Percentiles rank a stretch among this genome's conserved stretches.
phyloP scores from a whole-genome alignment of 2,329 filamentous ascomycete genomes.

The Trichoderma koningii region DNA sequence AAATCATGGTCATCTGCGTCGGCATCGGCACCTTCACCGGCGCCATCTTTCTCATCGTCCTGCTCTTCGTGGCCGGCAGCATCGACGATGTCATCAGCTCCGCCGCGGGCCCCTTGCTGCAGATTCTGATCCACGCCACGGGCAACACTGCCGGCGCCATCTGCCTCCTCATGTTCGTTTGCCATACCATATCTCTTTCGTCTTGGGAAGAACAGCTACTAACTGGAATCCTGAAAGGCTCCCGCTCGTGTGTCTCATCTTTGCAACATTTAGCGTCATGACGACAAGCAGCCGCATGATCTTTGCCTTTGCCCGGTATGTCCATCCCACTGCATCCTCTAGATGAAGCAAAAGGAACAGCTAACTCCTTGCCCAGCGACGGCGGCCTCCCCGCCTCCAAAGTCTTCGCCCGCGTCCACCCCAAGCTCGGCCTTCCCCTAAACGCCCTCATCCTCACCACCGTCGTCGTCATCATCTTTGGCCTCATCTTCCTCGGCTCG shows the following conservation, averaged over 20 bases:
- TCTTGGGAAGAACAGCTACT: not conserved
- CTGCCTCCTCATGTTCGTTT: constrained; percentile 61
- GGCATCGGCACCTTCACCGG: constrained; percentile 64
- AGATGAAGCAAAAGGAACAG: too few species aligned
- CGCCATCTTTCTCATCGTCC: constrained; percentile 61
- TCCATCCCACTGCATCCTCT: not conserved
- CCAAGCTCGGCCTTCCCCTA: constrained; percentile 62
- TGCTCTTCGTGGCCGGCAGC: constrained; percentile 65
- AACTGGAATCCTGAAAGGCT: constrained; percentile 36
- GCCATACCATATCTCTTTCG: not conserved
- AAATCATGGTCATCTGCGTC: constrained; percentile 57
- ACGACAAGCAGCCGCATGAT: constrained; percentile 67
- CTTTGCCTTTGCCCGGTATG: constrained; percentile 59
- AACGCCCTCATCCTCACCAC: constrained; percentile 66
- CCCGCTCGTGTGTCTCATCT: constrained; percentile 63
- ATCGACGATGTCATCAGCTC: constrained; percentile 58
- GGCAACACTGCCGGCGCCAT: constrained; percentile 61
- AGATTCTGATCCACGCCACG: constrained; percentile 66
- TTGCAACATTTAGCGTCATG: constrained; percentile 65
- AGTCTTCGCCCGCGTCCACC: constrained; percentile 63
- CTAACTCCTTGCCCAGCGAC: constrained; percentile 43
- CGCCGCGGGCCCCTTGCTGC: constrained; percentile 58
- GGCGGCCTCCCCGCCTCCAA: constrained; percentile 65
- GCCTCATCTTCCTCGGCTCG: constrained; percentile 69
- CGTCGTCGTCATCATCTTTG: constrained; percentile 65